Evolutionary conservation across 495 filamentous ascomycete species (phyloP), one percentile per base, ranked within the genome.

Genomic region (Daldinia concentrica): DNA sequence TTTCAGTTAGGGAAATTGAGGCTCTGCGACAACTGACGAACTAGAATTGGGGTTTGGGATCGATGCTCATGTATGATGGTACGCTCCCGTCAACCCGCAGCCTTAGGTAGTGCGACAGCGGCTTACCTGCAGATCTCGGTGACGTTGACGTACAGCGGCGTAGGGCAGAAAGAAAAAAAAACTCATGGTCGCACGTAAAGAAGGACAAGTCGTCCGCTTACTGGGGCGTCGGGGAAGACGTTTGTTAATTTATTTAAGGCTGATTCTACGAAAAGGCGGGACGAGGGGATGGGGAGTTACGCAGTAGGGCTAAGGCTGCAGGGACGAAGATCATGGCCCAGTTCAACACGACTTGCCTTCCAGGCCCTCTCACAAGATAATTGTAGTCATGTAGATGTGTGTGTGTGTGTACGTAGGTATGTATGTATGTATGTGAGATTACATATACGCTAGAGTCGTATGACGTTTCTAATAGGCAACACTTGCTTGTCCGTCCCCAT

Each of bases 181-280:
- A 19, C 6, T 24, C 61, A 43, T 60, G 68, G 68, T 52, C 59
- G 45, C 43, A 56, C 55, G 43, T 5, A 26, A 24, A 48, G 3
- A 48, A 48, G 41, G n/a, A 61, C 19, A 19, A 54, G 22, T 82
- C 80, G 0, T 73, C 34, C 80, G 3, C 54, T 54, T 54, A 58
- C 41, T 62, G 48, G 56, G 65, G 51, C 50, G 55, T 68, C 50
- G 0, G 57, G 61, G 65, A 62, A 62, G 50, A 36, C 36, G 32
- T 26, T 26, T 22, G 22, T 32, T 17, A 56, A 45, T 65, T 34
- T 58, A 39, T 60, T 45, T 52, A 50, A 54, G 64, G 55, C 61
- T 71, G 24, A 54, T 29, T 29, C 12, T 54, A 26, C 5, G 30
- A 57, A 36, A 57, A 57, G 29, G 29, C 29, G 30, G 30, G 30